phyloP scores from a whole-genome alignment of 805 yeast genomes.

The Metschnikowia lachancei region DNA sequence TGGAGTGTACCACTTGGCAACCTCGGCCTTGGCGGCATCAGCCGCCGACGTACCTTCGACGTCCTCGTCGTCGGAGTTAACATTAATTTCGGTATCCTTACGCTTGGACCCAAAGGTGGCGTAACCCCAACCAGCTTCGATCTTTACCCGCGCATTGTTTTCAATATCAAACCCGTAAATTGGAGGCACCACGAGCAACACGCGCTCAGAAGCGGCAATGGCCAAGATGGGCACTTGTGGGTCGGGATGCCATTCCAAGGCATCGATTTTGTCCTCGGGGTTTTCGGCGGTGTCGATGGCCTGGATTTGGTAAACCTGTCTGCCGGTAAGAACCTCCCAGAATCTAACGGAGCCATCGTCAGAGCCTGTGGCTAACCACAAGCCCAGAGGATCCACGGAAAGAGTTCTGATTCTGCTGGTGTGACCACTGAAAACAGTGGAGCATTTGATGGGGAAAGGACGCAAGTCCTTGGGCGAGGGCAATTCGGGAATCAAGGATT shows the following conservation, averaged over 20 bases:
- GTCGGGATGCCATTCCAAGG: conserved; percentile 89
- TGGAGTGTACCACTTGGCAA: conserved; percentile 84
- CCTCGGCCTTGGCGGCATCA: conserved; percentile 43
- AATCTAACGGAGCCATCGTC: conserved; percentile 93
- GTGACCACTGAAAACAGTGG: conserved; percentile 84
- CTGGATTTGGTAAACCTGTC: conserved; percentile 76
- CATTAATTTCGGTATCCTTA: conserved; percentile 36
- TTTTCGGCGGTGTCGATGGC: conserved; percentile 51
- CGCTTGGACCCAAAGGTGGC: conserved; percentile 58
- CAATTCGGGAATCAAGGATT: conserved; percentile 88
- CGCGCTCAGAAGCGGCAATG: conserved; percentile 75
- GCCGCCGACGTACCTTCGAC: conserved; percentile 20
- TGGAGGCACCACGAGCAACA: conserved; percentile 83
- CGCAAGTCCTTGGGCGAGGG: conserved; percentile 95
- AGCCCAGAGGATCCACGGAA: conserved; percentile 83
- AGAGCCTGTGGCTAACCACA: conserved; percentile 96
- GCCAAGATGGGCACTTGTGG: conserved; percentile 73
- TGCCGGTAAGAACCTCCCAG: conserved; percentile 96
- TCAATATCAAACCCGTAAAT: conserved; percentile 86
- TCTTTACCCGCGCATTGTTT: conserved; percentile 69
- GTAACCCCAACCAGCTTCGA: conserved; percentile 92
- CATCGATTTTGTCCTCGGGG: conserved; percentile 73
- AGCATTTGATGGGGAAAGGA: conserved; percentile 92
- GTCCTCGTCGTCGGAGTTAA: conserved; percentile 36
- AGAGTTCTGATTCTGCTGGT: conserved; percentile 75